phyloP scores from a whole-genome alignment of 257 asterid species.

The Lantana camara region DNA sequence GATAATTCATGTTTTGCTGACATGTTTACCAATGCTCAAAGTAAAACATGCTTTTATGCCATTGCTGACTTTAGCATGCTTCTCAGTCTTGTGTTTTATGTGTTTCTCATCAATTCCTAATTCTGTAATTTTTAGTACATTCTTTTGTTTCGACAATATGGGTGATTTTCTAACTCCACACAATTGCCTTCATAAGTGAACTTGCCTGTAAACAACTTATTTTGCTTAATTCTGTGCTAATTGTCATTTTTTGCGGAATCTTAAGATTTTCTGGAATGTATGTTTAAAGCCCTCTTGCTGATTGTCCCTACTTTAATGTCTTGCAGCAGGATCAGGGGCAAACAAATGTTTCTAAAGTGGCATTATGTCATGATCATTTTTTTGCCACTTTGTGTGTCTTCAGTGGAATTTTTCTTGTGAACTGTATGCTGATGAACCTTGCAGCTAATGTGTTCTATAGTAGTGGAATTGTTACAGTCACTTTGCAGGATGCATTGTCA shows the following conservation, averaged over 20 bases:
- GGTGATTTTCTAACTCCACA: neutral
- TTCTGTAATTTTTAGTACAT: neutral
- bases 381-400: slow-evolving; percentile 53
- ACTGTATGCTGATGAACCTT: slow-evolving; percentile 48
- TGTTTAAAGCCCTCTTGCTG: neutral
- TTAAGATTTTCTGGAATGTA: neutral
- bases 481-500: slow-evolving; percentile 62
- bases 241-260: neutral
- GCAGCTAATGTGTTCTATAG: slow-evolving; percentile 54
- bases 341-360: slow-evolving; percentile 39
- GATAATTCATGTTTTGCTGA: neutral
- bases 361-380: slow-evolving; percentile 58
- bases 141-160: neutral
- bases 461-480: slow-evolving; percentile 46
- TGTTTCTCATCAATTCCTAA: neutral
- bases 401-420: slow-evolving; percentile 62
- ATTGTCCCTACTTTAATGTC: slow-evolving; percentile 6
- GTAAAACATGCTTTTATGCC: neutral
- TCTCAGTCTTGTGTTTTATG: neutral
- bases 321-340: slow-evolving; percentile 50
- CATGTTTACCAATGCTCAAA: neutral
- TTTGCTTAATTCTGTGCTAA: neutral
- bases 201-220: neutral
- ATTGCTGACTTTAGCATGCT: neutral
- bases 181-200: neutral